Conservation (phyloP, 257 asterid species). For the Fraxinus quadrangulata region DNA sequence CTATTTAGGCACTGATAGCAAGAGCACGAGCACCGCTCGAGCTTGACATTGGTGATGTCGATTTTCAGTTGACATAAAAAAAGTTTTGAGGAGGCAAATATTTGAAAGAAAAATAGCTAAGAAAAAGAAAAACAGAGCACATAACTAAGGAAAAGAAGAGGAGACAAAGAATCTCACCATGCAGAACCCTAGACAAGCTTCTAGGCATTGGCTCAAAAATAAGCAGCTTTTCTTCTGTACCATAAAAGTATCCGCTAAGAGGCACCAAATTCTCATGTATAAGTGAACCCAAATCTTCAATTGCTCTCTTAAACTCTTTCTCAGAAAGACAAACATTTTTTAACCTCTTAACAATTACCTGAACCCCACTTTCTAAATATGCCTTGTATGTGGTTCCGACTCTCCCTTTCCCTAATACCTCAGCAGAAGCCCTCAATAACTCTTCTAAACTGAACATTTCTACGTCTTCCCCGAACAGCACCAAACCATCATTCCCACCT, state of each 20-base stretch:
- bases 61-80: no score
- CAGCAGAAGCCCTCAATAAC: conserved; percentile 58
- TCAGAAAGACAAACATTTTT: conserved; percentile 48
- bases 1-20: no score
- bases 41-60: no score
- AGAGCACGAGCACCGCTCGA: no score
- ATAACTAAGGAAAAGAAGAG: neutral
- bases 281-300: conserved; percentile 47
- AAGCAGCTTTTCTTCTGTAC: conserved; percentile 62
- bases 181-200: conserved; percentile 49
- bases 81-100: no score
- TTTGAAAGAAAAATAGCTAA: neutral
- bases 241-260: conserved; percentile 53
- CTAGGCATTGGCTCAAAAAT: conserved; percentile 49
- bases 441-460: conserved; percentile 40
- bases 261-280: conserved; percentile 60
- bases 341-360: conserved; percentile 67
- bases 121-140: neutral
- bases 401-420: conserved; percentile 55
- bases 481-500: conserved; percentile 37
- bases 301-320: conserved; percentile 36
- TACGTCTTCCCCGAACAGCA: conserved; percentile 41
- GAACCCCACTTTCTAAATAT: conserved; percentile 45
- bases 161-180: conserved; percentile 37
- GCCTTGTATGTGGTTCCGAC: conserved; percentile 69